Evolutionary conservation across 139 green algal genomes (phyloP), one percentile per base, ranked within the genome.

Genomic region (Picochlorum sp.): DNA sequence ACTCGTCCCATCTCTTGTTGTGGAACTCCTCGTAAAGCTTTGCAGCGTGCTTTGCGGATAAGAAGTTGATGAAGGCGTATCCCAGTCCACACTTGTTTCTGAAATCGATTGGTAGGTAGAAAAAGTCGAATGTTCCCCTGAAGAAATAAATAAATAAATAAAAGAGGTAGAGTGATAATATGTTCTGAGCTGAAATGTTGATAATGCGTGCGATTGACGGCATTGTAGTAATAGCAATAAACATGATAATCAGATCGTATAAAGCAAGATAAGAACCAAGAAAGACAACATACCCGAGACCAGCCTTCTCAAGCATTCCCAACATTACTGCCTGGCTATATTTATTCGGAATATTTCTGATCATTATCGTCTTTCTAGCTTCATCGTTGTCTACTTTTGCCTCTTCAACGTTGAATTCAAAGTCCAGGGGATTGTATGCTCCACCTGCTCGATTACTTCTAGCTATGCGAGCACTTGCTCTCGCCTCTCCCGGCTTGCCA

Each of bases 21-120:
- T 88, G 81, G 57, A 88, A 88, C 7, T 69, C 41, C 14, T 78
- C 59, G 60, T 86, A 85, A 36, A 33, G n/a, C 14, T 80, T 75
- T 14, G 24, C 65, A 14, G 57, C 65, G 30, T 50, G 53, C 4
- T 5, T 33, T 7, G 37, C 33, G 9, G 26, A 40, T 25, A 65
- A 39, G 61, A 89, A 84, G 54, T 91, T 91, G 30, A 89, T 54
- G 57, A 89, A 89, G 13, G 75, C 80, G 36, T 89, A 89, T 3
- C 80, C 81, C 31, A 89, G 61, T 62, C 86, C 86, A 73, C 81
- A 89, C 16, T 53, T 51, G 67, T 88, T 90, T 63, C 82, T 76
- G 64, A 86, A 89, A 68, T 89, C 81, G 24, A 89, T 86, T 41
- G 81, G 81, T 9, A 89, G 67, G 62, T 89, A 89, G 30, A 88